A percentile compares a stretch with the other conserved stretches of the same genome.
Conservation (phyloP, 768 basidiomycete genomes). For the Suillus tomentosus region DNA sequence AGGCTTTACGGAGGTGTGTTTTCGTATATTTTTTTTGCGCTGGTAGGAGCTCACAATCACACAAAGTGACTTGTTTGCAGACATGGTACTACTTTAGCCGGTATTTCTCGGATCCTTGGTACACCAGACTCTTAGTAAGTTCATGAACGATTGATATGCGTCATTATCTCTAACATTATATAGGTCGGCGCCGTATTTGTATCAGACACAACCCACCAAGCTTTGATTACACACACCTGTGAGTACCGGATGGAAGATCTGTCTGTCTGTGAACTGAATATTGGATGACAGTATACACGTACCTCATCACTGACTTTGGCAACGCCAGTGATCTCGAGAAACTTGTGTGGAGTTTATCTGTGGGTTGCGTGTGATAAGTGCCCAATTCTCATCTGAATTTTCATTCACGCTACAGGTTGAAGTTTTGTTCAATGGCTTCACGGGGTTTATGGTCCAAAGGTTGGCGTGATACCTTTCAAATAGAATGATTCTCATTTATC, state of each 20-base stretch:
- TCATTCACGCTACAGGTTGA: constrained; percentile 35
- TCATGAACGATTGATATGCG: not conserved
- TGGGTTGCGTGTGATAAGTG: not conserved
- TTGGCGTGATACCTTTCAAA: not conserved
- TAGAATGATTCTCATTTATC: not conserved
- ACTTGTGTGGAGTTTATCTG: constrained; percentile 41
- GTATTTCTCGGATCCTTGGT: constrained; percentile 47
- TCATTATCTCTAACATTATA: not conserved
- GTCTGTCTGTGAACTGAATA: not conserved
- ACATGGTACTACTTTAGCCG: constrained; percentile 50
- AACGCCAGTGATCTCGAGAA: constrained; percentile 29
- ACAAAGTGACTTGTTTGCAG: constrained; percentile 50
- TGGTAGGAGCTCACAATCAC: not conserved
- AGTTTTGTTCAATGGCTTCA: constrained; percentile 51
- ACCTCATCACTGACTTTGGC: constrained; percentile 40
- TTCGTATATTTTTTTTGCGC: not conserved
- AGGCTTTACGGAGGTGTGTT: constrained; percentile 50
- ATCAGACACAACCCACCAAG: constrained; percentile 54
- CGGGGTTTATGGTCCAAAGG: constrained; percentile 49
- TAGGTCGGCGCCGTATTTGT: constrained; percentile 51
- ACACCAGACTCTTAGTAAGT: constrained; percentile 42
- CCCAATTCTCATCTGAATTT: not conserved
- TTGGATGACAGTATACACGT: constrained; percentile 41
- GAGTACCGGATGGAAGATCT: constrained; percentile 7
- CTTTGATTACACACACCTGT: constrained; percentile 52